Percentiles rank a stretch among this genome's conserved stretches.
Evolutionary conservation across 352 stramenopile species (phyloP).

Genomic region (Pythium phragmitis): DNA sequence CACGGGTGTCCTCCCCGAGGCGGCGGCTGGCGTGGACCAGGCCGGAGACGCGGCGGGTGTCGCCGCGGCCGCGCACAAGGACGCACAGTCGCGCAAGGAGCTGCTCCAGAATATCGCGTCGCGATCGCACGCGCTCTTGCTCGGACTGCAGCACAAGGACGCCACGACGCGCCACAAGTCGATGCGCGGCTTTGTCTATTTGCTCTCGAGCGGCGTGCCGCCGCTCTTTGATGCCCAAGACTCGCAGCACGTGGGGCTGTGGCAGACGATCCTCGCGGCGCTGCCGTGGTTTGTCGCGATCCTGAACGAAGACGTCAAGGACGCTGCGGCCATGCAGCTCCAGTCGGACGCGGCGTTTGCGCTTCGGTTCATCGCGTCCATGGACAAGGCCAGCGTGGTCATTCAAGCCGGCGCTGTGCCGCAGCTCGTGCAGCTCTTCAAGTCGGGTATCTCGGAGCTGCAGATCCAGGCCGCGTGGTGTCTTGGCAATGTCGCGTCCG

Average conservation of each 20-base stretch:
- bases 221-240: constrained; percentile 82
- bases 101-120: constrained; percentile 79
- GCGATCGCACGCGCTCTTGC: constrained; percentile 72
- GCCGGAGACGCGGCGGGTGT: constrained; percentile 6
- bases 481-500: constrained; percentile 82
- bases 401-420: constrained; percentile 70
- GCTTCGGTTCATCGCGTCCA: constrained; percentile 86
- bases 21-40: neutral
- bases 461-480: constrained; percentile 88
- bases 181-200: constrained; percentile 85
- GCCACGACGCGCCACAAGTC: constrained; percentile 72
- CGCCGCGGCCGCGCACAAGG: constrained; percentile 22
- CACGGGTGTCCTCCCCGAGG: neutral
- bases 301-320: constrained; percentile 62
- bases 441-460: constrained; percentile 84
- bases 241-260: constrained; percentile 80
- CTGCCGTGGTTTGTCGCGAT: constrained; percentile 80
- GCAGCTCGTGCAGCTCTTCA: constrained; percentile 81
- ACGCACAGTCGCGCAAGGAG: constrained; percentile 57
- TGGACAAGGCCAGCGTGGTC: constrained; percentile 81
- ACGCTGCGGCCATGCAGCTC: constrained; percentile 65
- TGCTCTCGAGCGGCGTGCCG: constrained; percentile 82
- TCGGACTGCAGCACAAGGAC: constrained; percentile 84
- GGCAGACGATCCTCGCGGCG: constrained; percentile 77
- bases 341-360: constrained; percentile 87